Conservation (phyloP, 139 green algal species). For the Tetradesmus obliquus region DNA sequence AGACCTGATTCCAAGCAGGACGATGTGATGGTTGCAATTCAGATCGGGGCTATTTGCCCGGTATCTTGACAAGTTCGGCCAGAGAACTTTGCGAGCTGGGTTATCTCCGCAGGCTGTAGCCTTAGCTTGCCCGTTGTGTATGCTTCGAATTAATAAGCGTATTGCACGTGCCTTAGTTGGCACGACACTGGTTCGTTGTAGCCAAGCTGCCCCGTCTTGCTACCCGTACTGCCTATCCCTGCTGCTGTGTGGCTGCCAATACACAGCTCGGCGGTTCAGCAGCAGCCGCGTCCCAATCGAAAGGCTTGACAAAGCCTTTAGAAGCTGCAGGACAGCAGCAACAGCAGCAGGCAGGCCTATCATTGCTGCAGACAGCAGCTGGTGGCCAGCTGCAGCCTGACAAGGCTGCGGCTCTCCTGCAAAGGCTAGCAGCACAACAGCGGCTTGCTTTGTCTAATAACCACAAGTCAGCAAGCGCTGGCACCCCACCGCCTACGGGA, state of each 20-base stretch:
- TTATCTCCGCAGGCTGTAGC: not conserved
- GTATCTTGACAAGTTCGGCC: not conserved
- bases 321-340: conserved; percentile 6
- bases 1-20: not conserved
- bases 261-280: not conserved
- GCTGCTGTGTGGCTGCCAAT: not conserved
- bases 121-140: not conserved
- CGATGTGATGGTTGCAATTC: not conserved
- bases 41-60: not conserved
- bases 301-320: not conserved
- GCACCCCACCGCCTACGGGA: not conserved
- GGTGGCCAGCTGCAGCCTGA: not conserved
- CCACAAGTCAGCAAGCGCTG: not conserved
- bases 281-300: not conserved
- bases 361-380: not conserved
- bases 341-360: not conserved
- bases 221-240: not conserved
- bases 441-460: not conserved
- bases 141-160: not conserved
- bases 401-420: not conserved
- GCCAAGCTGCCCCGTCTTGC: not conserved
- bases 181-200: not conserved
- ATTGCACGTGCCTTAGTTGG: too few relatives aligned
- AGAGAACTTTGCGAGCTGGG: not conserved
- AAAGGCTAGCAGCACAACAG: not conserved